phyloP scores from a whole-genome alignment of 2,329 filamentous ascomycete species.

The Verticillium zaregamsianum region DNA sequence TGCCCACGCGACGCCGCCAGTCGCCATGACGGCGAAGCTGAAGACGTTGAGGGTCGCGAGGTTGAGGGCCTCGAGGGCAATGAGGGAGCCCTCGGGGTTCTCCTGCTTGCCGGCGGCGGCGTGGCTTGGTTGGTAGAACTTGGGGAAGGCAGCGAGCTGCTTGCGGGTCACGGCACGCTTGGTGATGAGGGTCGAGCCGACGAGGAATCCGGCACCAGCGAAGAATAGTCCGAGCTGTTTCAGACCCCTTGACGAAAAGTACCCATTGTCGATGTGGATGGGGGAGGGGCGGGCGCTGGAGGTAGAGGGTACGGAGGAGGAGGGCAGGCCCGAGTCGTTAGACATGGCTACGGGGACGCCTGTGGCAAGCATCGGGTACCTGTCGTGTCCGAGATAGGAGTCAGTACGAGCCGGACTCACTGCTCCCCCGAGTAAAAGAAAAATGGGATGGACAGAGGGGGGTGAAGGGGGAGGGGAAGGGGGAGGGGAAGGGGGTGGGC shows the following conservation, averaged over 20 bases:
- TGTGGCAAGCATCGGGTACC: slow-evolving; percentile 11
- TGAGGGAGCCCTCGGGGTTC: slow-evolving; percentile 58
- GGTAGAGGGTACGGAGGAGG: slow-evolving; percentile 10
- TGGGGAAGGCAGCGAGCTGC: slow-evolving; percentile 57
- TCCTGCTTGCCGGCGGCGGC: slow-evolving; percentile 32
- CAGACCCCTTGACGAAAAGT: slow-evolving; percentile 7
- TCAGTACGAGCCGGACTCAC: neutral
- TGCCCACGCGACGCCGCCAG: slow-evolving; percentile 70
- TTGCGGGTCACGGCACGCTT: slow-evolving; percentile 66
- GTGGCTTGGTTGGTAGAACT: slow-evolving; percentile 67
- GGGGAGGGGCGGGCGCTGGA: neutral
- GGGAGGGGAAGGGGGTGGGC: neutral
- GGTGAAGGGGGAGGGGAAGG: neutral
- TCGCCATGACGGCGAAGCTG: slow-evolving; percentile 68
- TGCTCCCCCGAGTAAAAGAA: neutral
- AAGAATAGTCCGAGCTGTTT: slow-evolving; percentile 66
- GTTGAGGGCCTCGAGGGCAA: slow-evolving; percentile 79
- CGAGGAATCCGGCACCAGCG: slow-evolving; percentile 71
- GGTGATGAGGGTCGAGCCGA: slow-evolving; percentile 66
- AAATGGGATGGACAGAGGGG: slow-evolving; percentile 5
- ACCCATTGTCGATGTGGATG: slow-evolving; percentile 1
- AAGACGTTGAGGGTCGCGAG: slow-evolving; percentile 83
- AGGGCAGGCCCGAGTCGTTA: slow-evolving; percentile 3
- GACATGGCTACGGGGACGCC: slow-evolving; percentile 9
- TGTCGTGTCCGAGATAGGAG: neutral